Evolutionary conservation across 257 asterid species (phyloP).

Genomic region (Scutellaria galericulata): DNA sequence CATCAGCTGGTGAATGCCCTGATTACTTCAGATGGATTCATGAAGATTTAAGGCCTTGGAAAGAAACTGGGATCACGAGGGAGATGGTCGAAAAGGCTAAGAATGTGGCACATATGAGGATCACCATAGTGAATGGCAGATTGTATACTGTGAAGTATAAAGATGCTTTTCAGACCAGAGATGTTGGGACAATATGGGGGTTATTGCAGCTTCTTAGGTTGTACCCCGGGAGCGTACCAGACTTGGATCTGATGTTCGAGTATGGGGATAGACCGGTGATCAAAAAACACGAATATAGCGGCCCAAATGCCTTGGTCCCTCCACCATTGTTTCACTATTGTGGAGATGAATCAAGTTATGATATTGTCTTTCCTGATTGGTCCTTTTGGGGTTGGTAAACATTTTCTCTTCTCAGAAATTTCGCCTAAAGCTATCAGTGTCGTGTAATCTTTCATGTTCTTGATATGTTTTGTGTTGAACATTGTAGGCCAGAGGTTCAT

Average conservation of each 20-base stretch:
- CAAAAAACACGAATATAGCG: slow-evolving; percentile 40
- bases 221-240: slow-evolving; percentile 73
- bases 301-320: slow-evolving; percentile 35
- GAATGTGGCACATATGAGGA: slow-evolving; percentile 54
- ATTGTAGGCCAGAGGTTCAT: slow-evolving; percentile 79
- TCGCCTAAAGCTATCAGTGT: background rate
- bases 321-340: slow-evolving; percentile 83
- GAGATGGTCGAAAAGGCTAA: slow-evolving; percentile 61
- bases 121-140: slow-evolving; percentile 60
- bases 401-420: slow-evolving; percentile 33
- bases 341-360: slow-evolving; percentile 59
- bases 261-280: slow-evolving; percentile 67
- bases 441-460: no score
- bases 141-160: slow-evolving; percentile 59
- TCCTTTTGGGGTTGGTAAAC: slow-evolving; percentile 99
- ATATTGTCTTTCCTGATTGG: slow-evolving; percentile 91
- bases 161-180: slow-evolving; percentile 74
- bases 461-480: background rate
- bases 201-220: slow-evolving; percentile 76
- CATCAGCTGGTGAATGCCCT: slow-evolving; percentile 52
- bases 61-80: slow-evolving; percentile 57
- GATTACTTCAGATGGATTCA: slow-evolving; percentile 88
- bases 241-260: slow-evolving; percentile 73
- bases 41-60: slow-evolving; percentile 84
- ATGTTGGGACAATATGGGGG: slow-evolving; percentile 81